Percentiles rank a stretch among this genome's conserved stretches.
phyloP scores from a whole-genome alignment of 306 rosid species.

The Hippophae rhamnoides region DNA sequence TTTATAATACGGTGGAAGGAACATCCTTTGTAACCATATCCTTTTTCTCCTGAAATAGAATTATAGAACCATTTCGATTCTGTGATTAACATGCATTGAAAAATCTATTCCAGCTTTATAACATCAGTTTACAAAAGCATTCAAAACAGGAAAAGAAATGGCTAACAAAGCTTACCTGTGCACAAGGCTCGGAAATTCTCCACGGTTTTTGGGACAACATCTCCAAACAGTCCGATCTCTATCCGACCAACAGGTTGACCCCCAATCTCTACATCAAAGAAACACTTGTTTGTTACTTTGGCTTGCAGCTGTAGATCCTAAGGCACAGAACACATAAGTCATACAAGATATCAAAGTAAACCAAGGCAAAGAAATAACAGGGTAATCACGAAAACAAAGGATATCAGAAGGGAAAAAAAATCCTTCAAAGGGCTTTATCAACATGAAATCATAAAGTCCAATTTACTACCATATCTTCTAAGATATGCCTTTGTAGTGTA shows the following conservation, averaged over 20 bases:
- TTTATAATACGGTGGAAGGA: constrained; percentile 88
- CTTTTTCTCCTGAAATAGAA: constrained; percentile 72
- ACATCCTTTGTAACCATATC: constrained; percentile 85
- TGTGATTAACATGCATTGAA: constrained; percentile 6
- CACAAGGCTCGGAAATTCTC: constrained; percentile 87
- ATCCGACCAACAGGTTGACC: constrained; percentile 57
- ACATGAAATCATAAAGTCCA: too few relatives aligned
- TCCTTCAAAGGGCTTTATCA: too few relatives aligned
- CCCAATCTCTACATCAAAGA: constrained; percentile 72
- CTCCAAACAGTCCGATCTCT: constrained; percentile 69
- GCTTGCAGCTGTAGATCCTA: constrained; percentile 70
- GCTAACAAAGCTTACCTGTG: constrained; percentile 43
- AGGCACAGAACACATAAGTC: background rate
- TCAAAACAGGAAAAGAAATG: background rate
- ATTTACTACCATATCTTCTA: too few relatives aligned
- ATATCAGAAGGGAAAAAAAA: too few relatives aligned
- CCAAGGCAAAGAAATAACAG: background rate
- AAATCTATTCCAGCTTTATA: constrained; percentile 9
- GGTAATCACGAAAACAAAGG: too few relatives aligned
- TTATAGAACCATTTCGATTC: constrained; percentile 1
- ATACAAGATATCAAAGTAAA: background rate
- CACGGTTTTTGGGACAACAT: constrained; percentile 64
- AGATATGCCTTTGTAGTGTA: too few relatives aligned
- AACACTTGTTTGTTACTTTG: constrained; percentile 64
- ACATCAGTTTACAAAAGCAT: constrained; percentile 13